Conservation (phyloP, 257 asterid species). For the Knoxia roxburghii region DNA sequence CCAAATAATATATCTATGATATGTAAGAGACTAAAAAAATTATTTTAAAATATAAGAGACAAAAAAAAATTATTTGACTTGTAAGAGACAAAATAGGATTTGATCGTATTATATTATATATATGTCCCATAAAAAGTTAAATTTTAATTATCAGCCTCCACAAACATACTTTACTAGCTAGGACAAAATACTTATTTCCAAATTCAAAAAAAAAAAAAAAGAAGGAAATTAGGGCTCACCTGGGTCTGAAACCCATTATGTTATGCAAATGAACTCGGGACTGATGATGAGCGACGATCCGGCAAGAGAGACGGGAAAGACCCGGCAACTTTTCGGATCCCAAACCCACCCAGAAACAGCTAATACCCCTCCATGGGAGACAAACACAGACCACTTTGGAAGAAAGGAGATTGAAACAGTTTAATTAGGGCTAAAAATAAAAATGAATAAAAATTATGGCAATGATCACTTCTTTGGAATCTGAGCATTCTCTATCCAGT, state of each 20-base stretch:
- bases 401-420: neutral
- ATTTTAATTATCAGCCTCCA: neutral
- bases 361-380: conserved; percentile 2
- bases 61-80: too few relatives aligned
- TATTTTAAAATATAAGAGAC: too few relatives aligned
- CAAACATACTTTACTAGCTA: neutral
- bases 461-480: neutral
- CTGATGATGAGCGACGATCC: neutral
- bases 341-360: neutral
- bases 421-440: too few relatives aligned
- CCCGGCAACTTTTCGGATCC: neutral
- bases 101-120: too few relatives aligned
- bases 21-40: too few relatives aligned
- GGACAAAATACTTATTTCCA: neutral
- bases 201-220: too few relatives aligned
- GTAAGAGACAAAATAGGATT: too few relatives aligned
- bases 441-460: too few relatives aligned
- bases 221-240: too few relatives aligned
- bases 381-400: neutral
- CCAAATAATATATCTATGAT: too few relatives aligned
- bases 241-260: neutral
- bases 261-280: neutral
- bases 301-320: neutral
- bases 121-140: too few relatives aligned
- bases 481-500: conserved; percentile 1